phyloP scores from a whole-genome alignment of 2,329 filamentous ascomycete genomes.

The Hortaea werneckii region DNA sequence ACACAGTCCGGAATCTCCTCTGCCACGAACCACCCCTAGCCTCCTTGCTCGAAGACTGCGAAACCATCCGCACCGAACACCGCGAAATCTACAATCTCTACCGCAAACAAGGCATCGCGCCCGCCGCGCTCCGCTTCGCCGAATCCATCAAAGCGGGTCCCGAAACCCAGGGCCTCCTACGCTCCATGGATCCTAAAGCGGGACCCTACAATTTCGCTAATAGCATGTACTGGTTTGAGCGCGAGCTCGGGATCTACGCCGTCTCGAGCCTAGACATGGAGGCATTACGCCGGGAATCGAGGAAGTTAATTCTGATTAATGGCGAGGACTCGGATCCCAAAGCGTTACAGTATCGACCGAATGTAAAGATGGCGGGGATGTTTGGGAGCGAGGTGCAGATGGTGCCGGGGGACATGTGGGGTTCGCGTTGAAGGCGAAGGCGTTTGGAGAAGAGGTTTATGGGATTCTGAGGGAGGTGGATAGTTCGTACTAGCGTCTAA shows the following conservation, averaged over 20 bases:
- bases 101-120: slow-evolving; percentile 4
- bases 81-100: slow-evolving; percentile 7
- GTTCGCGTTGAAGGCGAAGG: not conserved
- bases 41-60: slow-evolving; percentile 6
- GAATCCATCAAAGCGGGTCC: slow-evolving; percentile 5
- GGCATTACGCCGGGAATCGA: not conserved
- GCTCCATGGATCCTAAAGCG: not conserved
- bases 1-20: slow-evolving; percentile 4
- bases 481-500: not conserved
- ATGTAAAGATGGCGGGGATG: slow-evolving; percentile 2
- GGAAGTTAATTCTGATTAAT: slow-evolving; percentile 3
- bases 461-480: slow-evolving; percentile 1
- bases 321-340: slow-evolving; percentile 3
- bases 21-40: slow-evolving; percentile 10
- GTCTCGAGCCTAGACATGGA: not conserved
- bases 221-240: slow-evolving; percentile 1
- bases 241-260: not conserved
- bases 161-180: not conserved
- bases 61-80: slow-evolving; percentile 1
- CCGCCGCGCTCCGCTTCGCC: slow-evolving; percentile 7
- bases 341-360: slow-evolving; percentile 5
- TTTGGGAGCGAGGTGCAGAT: slow-evolving; percentile 2
- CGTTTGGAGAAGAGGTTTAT: slow-evolving; percentile 1
- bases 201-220: not conserved
- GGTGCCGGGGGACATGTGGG: slow-evolving; percentile 5